Percentiles rank a stretch among this genome's conserved stretches.
phyloP scores from a whole-genome alignment of 2,329 filamentous ascomycete genomes.

The Trichophyton simii region DNA sequence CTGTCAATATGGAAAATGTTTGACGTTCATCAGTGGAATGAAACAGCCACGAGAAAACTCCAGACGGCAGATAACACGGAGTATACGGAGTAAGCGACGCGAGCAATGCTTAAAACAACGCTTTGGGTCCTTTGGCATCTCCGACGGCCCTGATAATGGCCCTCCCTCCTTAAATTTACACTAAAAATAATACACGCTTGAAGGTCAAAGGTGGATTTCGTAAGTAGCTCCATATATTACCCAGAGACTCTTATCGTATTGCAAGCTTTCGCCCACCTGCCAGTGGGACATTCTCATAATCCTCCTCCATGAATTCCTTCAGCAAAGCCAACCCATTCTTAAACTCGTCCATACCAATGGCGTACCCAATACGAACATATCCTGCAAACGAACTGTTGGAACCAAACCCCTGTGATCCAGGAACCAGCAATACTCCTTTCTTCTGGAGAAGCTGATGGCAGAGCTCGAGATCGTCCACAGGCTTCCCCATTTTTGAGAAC shows the following conservation, averaged over 20 bases:
- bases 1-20: too few species aligned
- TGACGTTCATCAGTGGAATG: too few species aligned
- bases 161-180: background rate
- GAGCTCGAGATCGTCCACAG: conserved; percentile 60
- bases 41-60: background rate
- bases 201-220: background rate
- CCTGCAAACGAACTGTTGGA: conserved; percentile 52
- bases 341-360: conserved; percentile 57
- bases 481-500: conserved; percentile 49
- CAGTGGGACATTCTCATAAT: conserved; percentile 39
- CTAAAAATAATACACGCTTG: background rate
- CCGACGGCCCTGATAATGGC: background rate
- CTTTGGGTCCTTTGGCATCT: background rate
- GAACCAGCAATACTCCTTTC: conserved; percentile 61
- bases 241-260: background rate
- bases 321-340: conserved; percentile 49
- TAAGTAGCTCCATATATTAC: too few species aligned
- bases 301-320: conserved; percentile 43
- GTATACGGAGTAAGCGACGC: background rate
- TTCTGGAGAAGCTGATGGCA: conserved; percentile 55
- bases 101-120: background rate
- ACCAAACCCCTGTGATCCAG: conserved; percentile 64
- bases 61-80: background rate
- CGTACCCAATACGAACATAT: conserved; percentile 67
- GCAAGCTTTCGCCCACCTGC: conserved; percentile 6